Evolutionary conservation across 2,329 filamentous ascomycete species (phyloP), one percentile per base, ranked within the genome.

Genomic region (Aspergillus uvarum): DNA sequence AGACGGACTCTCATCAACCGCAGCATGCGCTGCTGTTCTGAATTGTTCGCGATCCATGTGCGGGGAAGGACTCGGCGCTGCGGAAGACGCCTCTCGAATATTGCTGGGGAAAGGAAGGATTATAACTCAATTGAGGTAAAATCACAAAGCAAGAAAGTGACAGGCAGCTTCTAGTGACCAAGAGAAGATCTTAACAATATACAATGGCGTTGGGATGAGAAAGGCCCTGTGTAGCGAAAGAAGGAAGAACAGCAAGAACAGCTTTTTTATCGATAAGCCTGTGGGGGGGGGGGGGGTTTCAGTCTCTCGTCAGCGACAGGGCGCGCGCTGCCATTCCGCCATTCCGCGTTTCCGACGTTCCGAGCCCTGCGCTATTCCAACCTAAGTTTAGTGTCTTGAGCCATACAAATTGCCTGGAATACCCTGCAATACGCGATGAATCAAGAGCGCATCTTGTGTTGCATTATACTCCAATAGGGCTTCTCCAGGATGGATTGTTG

Each of bases 1-100:
- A 47, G 53, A 80, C 87, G 72, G 78, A 92, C 91, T 96, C 60
- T 96, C 90, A 66, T 96, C 90, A 72, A 96, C 87, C 61, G 89
- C 89, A 59, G 87, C 85, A 65, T 91, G 85, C 49, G 91, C 92
- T 64, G 91, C 91, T 62, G 86, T 80, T 65, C 87, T 84, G 76
- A 96, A 97, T 69, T 94, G 85, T 58, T 88, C 80, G 29, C 88
- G 87, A 71, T 96, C 87, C 93, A 96, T 19, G 52, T 52, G 44
- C 2, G 11, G 16, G 19, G 10, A 38, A 24, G 22, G 35, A 4
- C 24, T 42, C 38, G 6, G n/a, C 19, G 21, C 21, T 32, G 47
- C n/a, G 7, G 16, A 29, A 7, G 42, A 19, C 10, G 38, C 6
- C 38, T 7, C 38, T 44, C 38, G 32, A 53, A 6, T 21, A 12